Evolutionary conservation across 495 filamentous ascomycete species (phyloP).

Genomic region (Staphylotrichum longicolle): DNA sequence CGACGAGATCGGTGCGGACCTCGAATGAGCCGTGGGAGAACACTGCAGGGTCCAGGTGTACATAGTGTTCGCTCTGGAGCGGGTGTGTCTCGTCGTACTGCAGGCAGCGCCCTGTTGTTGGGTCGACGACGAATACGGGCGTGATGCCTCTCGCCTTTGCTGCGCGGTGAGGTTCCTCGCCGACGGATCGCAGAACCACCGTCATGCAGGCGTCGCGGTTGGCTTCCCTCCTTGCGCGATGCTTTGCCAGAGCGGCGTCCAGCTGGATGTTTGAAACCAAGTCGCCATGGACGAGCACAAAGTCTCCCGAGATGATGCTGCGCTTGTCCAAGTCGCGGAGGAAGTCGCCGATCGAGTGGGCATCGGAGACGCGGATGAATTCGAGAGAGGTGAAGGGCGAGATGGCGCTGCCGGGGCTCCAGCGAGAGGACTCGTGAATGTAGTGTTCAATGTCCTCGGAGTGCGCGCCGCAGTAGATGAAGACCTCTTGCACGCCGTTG

Average conservation of each 20-base stretch:
- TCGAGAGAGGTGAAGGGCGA: conserved; percentile 84
- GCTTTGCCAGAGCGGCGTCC: conserved; percentile 70
- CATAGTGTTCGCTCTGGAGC: conserved; percentile 49
- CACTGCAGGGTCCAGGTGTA: conserved; percentile 63
- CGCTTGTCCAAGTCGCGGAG: conserved; percentile 92
- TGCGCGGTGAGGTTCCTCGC: conserved; percentile 61
- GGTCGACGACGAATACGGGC: conserved; percentile 85
- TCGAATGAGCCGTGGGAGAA: conserved; percentile 66
- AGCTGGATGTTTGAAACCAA: conserved; percentile 88
- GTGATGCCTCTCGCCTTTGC: conserved; percentile 66
- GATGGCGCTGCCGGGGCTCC: conserved; percentile 47
- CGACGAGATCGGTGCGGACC: conserved; percentile 82
- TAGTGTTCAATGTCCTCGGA: conserved; percentile 86
- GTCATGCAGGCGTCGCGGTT: conserved; percentile 99
- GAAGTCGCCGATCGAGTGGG: conserved; percentile 83
- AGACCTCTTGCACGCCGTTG: conserved; percentile 88
- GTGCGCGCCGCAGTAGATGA: conserved; percentile 87
- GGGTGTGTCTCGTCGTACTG: conserved; percentile 81
- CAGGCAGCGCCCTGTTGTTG: conserved; percentile 73
- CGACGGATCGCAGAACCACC: conserved; percentile 80
- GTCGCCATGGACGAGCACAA: conserved; percentile 89
- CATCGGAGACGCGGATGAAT: conserved; percentile 81
- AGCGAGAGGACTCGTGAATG: conserved; percentile 54
- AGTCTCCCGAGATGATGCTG: conserved; percentile 82
- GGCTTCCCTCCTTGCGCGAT: conserved; percentile 74